Conservation (phyloP, 2,329 filamentous ascomycete genomes). For the Cladosporium oxysporum region DNA sequence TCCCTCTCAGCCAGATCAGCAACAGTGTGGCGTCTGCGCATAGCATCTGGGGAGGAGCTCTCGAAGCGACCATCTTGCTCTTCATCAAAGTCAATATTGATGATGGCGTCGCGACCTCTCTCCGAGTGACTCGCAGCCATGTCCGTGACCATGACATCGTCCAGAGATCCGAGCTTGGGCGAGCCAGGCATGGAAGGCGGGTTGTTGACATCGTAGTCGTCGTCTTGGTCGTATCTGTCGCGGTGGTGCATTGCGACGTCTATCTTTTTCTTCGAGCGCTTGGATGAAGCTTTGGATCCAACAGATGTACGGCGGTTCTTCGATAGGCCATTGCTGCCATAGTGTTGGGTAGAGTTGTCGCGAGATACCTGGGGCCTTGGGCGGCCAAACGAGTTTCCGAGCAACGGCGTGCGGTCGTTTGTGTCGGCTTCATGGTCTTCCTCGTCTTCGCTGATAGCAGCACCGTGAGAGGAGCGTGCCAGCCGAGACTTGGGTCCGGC, state of each 20-base stretch:
- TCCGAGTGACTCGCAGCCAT: constrained; percentile 50
- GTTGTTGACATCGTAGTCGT: constrained; percentile 64
- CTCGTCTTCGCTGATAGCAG: constrained; percentile 50
- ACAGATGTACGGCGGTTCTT: constrained; percentile 31
- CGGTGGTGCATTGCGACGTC: constrained; percentile 4
- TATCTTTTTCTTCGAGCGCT: constrained; percentile 20
- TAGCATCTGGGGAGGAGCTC: constrained; percentile 39
- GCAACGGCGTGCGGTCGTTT: constrained; percentile 58
- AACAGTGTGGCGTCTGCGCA: constrained; percentile 52
- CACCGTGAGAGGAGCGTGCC: constrained; percentile 20
- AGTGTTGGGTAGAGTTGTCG: constrained; percentile 30
- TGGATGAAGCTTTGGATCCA: constrained; percentile 31
- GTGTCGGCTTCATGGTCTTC: constrained; percentile 45
- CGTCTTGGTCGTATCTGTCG: constrained; percentile 28
- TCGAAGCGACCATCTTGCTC: constrained; percentile 20
- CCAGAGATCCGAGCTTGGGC: constrained; percentile 56
- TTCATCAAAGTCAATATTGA: constrained; percentile 50
- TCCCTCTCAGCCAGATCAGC: constrained; percentile 74
- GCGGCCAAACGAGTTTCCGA: constrained; percentile 43
- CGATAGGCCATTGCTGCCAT: constrained; percentile 35
- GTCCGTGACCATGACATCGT: constrained; percentile 69
- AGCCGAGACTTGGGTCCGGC: constrained; percentile 22
- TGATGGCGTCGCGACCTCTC: constrained; percentile 49
- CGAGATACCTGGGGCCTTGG: constrained; percentile 33
- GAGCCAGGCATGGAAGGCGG: constrained; percentile 63